These are phyloP conservation scores for Cochlearia excelsa DNA, from an alignment of 345 rosid species.

Conservation along the genomic window DNA sequence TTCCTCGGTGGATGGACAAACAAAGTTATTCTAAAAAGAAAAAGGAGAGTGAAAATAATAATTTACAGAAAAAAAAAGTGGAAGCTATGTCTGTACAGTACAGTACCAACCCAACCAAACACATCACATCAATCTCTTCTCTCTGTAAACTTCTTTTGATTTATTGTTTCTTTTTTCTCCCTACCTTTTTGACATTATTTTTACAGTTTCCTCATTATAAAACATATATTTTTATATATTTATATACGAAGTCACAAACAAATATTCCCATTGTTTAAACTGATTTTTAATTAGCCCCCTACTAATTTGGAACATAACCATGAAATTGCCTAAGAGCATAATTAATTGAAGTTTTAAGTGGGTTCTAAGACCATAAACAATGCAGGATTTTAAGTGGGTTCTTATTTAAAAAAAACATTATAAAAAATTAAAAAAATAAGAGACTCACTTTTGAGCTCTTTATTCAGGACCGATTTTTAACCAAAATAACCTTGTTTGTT, in stretches of 20 bases:
- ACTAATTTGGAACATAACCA: too few relatives aligned
- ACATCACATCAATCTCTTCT: constrained; percentile 31
- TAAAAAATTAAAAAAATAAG: too few relatives aligned
- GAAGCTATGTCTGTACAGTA: constrained; percentile 25
- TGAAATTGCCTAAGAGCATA: too few relatives aligned
- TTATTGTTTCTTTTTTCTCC: neutral
- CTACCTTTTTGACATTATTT: constrained; percentile 2
- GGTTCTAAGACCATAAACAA: too few relatives aligned
- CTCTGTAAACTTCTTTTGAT: constrained; percentile 20
- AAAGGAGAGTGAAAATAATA: constrained; percentile 8
- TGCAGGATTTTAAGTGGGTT: too few relatives aligned
- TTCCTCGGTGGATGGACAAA: constrained; percentile 27
- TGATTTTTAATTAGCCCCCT: too few relatives aligned
- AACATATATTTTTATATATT: neutral
- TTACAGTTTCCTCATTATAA: constrained; percentile 1
- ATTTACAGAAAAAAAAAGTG: constrained; percentile 9
- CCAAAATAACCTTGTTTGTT: too few relatives aligned
- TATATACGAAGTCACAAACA: neutral
- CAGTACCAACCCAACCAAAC: constrained; percentile 32
- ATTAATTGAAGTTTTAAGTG: too few relatives aligned
- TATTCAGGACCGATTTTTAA: too few relatives aligned
- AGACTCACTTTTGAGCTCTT: too few relatives aligned
- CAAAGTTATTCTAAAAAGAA: neutral
- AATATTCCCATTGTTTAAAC: neutral
- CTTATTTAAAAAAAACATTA: too few relatives aligned